Conservation (phyloP, 2,329 filamentous ascomycete species). For the Penicillium nordicum region DNA sequence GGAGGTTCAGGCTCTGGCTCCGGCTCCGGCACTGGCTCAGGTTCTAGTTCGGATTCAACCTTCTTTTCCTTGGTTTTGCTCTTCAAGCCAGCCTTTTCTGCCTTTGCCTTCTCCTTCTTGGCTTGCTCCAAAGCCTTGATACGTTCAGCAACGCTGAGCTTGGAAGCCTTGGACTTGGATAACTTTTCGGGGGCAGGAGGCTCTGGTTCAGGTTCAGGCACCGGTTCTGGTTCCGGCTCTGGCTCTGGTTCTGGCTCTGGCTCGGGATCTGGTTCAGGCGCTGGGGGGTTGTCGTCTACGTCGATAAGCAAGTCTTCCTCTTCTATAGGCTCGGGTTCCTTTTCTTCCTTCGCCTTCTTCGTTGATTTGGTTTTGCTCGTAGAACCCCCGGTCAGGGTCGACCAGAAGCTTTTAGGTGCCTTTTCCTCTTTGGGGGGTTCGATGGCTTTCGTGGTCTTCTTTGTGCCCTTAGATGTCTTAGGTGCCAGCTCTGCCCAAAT, state of each 20-base stretch:
- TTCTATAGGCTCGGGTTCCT: conserved; percentile 16
- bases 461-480: conserved; percentile 37
- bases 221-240: conserved; percentile 28
- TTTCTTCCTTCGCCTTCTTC: conserved; percentile 44
- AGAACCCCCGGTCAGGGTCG: conserved; percentile 39
- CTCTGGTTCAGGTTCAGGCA: conserved; percentile 34
- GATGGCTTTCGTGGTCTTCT: conserved; percentile 26
- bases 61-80: conserved; percentile 30
- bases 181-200: conserved; percentile 44
- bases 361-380: conserved; percentile 44
- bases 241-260: conserved; percentile 32
- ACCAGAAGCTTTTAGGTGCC: conserved; percentile 45
- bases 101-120: conserved; percentile 41
- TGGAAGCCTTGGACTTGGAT: conserved; percentile 42
- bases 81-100: conserved; percentile 35
- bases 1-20: conserved; percentile 23
- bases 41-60: conserved; percentile 18
- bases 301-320: conserved; percentile 36
- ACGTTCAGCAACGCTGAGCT: conserved; percentile 52
- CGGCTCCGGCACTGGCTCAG: conserved; percentile 17
- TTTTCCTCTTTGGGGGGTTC: conserved; percentile 36
- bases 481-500: conserved; percentile 39
- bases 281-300: conserved; percentile 30
- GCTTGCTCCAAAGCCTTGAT: conserved; percentile 48
- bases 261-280: conserved; percentile 15